phyloP scores from a whole-genome alignment of 148 eudicot genomes.

The Pharnaceum exiguum region DNA sequence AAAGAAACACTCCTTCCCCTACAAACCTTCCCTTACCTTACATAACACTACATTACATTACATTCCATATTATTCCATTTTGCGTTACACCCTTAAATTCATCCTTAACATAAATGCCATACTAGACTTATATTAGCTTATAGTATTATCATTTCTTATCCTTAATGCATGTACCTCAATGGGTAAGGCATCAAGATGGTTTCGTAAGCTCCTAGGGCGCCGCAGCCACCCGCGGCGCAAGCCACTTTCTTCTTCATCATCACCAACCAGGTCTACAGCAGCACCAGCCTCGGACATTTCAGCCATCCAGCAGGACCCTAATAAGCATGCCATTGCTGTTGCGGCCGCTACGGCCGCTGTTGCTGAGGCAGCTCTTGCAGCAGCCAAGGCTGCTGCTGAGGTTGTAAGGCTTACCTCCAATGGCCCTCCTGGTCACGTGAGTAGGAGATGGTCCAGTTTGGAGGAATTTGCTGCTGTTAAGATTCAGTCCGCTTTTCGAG shows the following conservation, averaged over 20 bases:
- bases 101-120: neutral
- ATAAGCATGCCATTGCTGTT: slow-evolving; percentile 86
- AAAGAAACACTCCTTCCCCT: too few relatives aligned
- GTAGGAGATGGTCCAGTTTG: slow-evolving; percentile 32
- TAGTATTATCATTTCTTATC: too few relatives aligned
- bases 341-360: slow-evolving; percentile 92
- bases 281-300: neutral
- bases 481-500: slow-evolving; percentile 93
- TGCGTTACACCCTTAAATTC: too few relatives aligned
- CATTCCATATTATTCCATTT: too few relatives aligned
- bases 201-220: slow-evolving; percentile 29
- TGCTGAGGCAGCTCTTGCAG: slow-evolving; percentile 88
- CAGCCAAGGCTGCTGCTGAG: slow-evolving; percentile 92
- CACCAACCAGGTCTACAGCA: neutral
- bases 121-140: too few relatives aligned
- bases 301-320: slow-evolving; percentile 28
- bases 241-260: neutral
- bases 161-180: slow-evolving; percentile 1
- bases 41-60: too few relatives aligned
- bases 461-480: slow-evolving; percentile 57
- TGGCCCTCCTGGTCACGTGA: slow-evolving; percentile 13
- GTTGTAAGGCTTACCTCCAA: slow-evolving; percentile 64
- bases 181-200: slow-evolving; percentile 33
- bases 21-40: too few relatives aligned
- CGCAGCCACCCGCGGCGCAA: neutral